Base-by-base conservation (phyloP, 352 stramenopile species). In the Phytophthora citricola region DNA sequence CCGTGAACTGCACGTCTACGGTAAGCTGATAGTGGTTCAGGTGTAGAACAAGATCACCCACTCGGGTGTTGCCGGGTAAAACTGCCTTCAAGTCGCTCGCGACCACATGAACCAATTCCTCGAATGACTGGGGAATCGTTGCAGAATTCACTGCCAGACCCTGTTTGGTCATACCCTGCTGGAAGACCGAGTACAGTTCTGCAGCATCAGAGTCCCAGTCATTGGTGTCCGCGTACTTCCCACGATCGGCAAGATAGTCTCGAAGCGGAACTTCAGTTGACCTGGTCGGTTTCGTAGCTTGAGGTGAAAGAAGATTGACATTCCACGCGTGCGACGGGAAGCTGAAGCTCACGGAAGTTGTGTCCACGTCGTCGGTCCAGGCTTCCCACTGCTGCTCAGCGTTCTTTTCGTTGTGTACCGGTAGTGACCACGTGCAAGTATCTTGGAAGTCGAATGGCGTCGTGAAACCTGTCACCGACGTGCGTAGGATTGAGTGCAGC, bases 281-380 rank as follows among this genome's bases (percentile, higher is more conserved):
- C n/a, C 38, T 58, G 3, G 38, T 58, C 5, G 53, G 50, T 8
- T 20, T 36, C 15, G 5, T 45, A 22, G 36, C 32, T 31, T 68
- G 41, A 10, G 39, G 71, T 24, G 40, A 51, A 17, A 77, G 44
- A 5, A 81, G 15, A 22, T 58, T 44, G 5, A 14, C 29, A n/a
- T 66, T 79, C 75, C 75, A 83, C 11, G 71, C 58, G 44, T 73
- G 65, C 6, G 66, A 65, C 7, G 56, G 59, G 14, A 76, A 79
- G 24, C 75, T 78, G 46, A 81, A 63, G 22, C 56, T 72, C 24
- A 76, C 66, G 4, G 58, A 74, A 17, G 73, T 76, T n/a, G 73
- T 76, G 58, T 81, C 73, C 40, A 81, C 65, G 12, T 81, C 73
- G 26, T 81, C 62, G 20, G 58, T 39, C 63, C 58, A 74, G 0